phyloP scores from a whole-genome alignment of 1,284 basidiomycete species.

The Vanrija sp. region DNA sequence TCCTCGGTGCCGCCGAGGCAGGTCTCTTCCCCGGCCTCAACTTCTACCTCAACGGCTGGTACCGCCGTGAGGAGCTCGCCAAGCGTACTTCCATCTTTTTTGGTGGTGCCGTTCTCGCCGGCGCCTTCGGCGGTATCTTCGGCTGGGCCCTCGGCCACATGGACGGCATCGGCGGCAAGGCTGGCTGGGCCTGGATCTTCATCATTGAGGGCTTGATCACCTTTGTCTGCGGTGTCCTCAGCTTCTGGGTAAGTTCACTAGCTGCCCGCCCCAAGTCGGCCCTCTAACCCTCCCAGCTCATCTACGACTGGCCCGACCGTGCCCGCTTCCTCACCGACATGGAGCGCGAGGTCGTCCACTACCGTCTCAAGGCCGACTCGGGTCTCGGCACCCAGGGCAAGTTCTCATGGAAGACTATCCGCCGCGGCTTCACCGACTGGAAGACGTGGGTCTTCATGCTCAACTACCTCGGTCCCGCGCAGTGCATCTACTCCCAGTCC shows the following conservation, averaged over 20 bases:
- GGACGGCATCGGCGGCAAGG: slow-evolving; percentile 48
- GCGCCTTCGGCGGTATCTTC: slow-evolving; percentile 49
- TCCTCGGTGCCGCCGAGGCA: slow-evolving; percentile 46
- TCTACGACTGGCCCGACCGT: slow-evolving; percentile 49
- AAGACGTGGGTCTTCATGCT: slow-evolving; percentile 43
- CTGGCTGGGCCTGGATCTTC: slow-evolving; percentile 52
- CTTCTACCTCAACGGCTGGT: slow-evolving; percentile 51
- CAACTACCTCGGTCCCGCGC: slow-evolving; percentile 45
- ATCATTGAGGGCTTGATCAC: slow-evolving; percentile 49
- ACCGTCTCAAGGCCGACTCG: slow-evolving; percentile 43
- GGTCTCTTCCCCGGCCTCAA: slow-evolving; percentile 50
- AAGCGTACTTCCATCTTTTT: slow-evolving; percentile 52
- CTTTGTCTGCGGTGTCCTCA: slow-evolving; percentile 37
- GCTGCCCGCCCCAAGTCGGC: too few relatives aligned
- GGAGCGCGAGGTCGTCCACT: slow-evolving; percentile 42
- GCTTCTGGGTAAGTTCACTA: slow-evolving; percentile 33
- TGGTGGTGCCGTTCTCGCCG: slow-evolving; percentile 50
- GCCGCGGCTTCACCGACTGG: slow-evolving; percentile 39
- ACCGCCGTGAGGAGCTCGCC: slow-evolving; percentile 45
- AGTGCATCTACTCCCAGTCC: slow-evolving; percentile 44
- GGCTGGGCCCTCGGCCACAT: slow-evolving; percentile 27
- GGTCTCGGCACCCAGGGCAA: slow-evolving; percentile 41
- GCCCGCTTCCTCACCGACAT: slow-evolving; percentile 45
- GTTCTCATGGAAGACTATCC: slow-evolving; percentile 37
- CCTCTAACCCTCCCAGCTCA: not conserved